phyloP scores from a whole-genome alignment of 495 filamentous ascomycete genomes.

The Trichoderma virens region DNA sequence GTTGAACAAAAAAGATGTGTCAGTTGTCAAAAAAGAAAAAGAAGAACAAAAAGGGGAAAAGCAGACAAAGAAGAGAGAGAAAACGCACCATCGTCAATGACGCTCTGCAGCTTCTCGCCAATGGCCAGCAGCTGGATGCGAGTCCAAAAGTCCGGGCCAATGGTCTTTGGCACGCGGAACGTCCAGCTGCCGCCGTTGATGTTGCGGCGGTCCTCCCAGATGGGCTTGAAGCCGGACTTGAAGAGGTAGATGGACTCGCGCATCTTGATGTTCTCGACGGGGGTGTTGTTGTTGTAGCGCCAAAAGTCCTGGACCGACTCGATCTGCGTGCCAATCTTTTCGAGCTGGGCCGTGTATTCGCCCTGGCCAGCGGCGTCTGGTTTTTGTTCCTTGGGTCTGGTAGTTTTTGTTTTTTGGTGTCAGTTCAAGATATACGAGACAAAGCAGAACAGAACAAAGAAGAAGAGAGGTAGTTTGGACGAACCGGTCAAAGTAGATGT shows the following conservation, averaged over 20 bases:
- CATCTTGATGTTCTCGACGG: constrained; percentile 64
- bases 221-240: constrained; percentile 73
- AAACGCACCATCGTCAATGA: constrained; percentile 57
- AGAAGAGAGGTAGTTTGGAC: constrained; percentile 5
- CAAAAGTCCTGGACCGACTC: constrained; percentile 76
- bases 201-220: constrained; percentile 89
- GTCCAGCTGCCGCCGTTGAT: constrained; percentile 75
- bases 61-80: neutral
- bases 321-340: constrained; percentile 59
- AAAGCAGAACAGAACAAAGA: constrained; percentile 2
- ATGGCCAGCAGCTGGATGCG: constrained; percentile 73
- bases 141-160: constrained; percentile 69
- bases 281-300: constrained; percentile 84
- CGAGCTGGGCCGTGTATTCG: constrained; percentile 57
- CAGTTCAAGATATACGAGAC: too few species aligned
- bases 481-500: constrained; percentile 51
- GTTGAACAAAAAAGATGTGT: neutral
- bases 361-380: constrained; percentile 23
- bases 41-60: neutral
- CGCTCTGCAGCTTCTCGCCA: constrained; percentile 74
- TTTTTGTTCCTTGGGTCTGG: constrained; percentile 20
- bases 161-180: constrained; percentile 71
- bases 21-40: neutral
- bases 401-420: too few species aligned
- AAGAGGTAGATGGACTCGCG: constrained; percentile 83